Percentiles rank a stretch among this genome's conserved stretches.
phyloP scores from a whole-genome alignment of 345 rosid species.

The Camelina neglecta region DNA sequence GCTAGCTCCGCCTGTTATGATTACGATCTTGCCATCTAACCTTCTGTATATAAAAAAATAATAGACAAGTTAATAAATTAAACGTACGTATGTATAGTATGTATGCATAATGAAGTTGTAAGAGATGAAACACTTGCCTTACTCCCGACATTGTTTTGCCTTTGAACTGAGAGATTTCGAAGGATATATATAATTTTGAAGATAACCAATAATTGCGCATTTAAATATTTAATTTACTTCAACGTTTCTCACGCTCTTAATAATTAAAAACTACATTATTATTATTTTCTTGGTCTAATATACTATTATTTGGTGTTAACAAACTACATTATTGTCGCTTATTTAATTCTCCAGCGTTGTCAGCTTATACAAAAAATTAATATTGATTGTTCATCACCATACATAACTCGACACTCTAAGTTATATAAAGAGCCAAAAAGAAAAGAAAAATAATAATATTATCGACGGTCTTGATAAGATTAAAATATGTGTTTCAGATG shows the following conservation, averaged over 20 bases:
- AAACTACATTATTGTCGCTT: too few relatives aligned
- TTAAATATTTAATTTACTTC: neutral
- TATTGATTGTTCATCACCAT: neutral
- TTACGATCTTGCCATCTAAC: neutral
- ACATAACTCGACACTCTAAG: neutral
- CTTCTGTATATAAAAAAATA: neutral
- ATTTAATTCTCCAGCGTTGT: neutral
- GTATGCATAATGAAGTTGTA: neutral
- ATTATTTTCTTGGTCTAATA: too few relatives aligned
- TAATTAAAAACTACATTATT: neutral
- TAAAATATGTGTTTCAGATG: neutral
- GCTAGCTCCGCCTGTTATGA: neutral
- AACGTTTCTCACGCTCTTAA: neutral
- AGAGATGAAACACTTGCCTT: slow-evolving; percentile 22
- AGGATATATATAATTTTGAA: neutral
- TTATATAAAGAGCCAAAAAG: neutral
- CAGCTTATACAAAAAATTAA: neutral
- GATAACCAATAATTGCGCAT: neutral
- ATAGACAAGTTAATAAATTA: neutral
- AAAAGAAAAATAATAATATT: neutral
- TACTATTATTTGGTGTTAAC: too few relatives aligned
- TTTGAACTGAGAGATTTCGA: neutral
- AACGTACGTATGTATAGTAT: neutral
- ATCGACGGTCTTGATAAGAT: neutral
- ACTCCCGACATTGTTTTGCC: slow-evolving; percentile 7